Conservation (phyloP, 352 stramenopile species). For the Elongisporangium anandrum region DNA sequence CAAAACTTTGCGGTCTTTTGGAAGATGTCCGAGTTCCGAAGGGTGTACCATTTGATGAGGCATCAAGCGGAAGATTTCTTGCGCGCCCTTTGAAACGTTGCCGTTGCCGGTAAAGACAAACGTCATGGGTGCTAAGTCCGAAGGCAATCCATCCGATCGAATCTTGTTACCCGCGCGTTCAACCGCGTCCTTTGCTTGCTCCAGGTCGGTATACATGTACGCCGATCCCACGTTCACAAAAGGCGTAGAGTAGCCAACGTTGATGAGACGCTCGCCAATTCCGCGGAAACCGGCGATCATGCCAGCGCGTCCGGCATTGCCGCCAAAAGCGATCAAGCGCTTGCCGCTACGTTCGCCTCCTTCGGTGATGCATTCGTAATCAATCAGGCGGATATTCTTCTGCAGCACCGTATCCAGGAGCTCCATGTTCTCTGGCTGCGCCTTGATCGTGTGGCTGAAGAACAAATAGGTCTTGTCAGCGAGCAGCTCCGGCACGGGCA, state of each 20-base stretch:
- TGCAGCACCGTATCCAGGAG: conserved; percentile 91
- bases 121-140: conserved; percentile 75
- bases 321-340: conserved; percentile 92
- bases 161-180: conserved; percentile 82
- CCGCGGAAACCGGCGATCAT: conserved; percentile 94
- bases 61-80: conserved; percentile 93
- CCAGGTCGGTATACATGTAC: conserved; percentile 93
- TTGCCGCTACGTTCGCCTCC: conserved; percentile 66
- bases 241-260: conserved; percentile 90
- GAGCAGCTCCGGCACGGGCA: conserved; percentile 77
- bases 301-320: conserved; percentile 92
- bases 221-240: conserved; percentile 92
- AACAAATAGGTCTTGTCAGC: conserved; percentile 95
- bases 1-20: conserved; percentile 28
- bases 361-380: conserved; percentile 96
- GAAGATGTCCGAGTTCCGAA: conserved; percentile 79
- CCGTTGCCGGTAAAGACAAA: conserved; percentile 94
- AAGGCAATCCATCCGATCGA: conserved; percentile 67
- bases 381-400: conserved; percentile 91
- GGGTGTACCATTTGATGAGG: conserved; percentile 92
- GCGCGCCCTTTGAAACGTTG: conserved; percentile 93
- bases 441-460: conserved; percentile 97
- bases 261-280: conserved; percentile 91
- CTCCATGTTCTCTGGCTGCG: conserved; percentile 94
- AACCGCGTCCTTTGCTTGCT: conserved; percentile 85